A percentile compares a stretch with the other conserved stretches of the same genome.
Evolutionary conservation across 163 green algal genomes (phyloP).

Genomic region (Picocystis sp.): DNA sequence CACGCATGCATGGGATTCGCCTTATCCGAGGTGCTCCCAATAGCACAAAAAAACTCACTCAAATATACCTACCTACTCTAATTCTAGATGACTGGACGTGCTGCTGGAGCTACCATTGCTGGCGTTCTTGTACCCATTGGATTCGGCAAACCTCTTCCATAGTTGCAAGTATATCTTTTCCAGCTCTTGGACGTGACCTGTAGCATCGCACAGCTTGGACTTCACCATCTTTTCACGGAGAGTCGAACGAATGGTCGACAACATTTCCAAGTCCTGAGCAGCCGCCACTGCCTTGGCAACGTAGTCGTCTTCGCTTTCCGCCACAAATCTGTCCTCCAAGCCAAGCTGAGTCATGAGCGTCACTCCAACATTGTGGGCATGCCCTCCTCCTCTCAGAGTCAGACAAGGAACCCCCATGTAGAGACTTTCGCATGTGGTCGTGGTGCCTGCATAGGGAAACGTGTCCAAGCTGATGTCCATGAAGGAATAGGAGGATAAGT

Average conservation of each 20-base stretch:
- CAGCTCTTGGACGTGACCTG: conserved; percentile 37
- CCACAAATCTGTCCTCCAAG: conserved; percentile 54
- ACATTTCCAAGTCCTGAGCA: conserved; percentile 23
- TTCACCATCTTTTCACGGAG: conserved; percentile 61
- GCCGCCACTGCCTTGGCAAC: conserved; percentile 40
- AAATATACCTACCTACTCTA: no score
- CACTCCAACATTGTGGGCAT: conserved; percentile 89
- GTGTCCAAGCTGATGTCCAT: conserved; percentile 90
- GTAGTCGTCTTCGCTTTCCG: conserved; percentile 55
- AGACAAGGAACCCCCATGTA: conserved; percentile 91
- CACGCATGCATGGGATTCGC: no score
- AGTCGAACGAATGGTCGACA: conserved; percentile 39
- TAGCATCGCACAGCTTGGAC: conserved; percentile 60
- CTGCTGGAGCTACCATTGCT: no score
- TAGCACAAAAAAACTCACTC: no score
- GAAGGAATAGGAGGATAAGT: conserved; percentile 64
- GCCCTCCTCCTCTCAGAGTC: conserved; percentile 64
- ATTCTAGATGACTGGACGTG: no score
- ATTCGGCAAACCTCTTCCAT: conserved; percentile 13
- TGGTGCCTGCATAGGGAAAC: conserved; percentile 93
- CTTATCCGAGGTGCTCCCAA: no score
- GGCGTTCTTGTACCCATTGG: no score
- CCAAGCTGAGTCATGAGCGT: conserved; percentile 66
- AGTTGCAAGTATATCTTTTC: conserved; percentile 33
- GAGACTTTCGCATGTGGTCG: conserved; percentile 83